These are phyloP conservation scores for Aspergillus incahuasiensis DNA, from an alignment of 495 filamentous ascomycete species.

Conservation along the genomic window DNA sequence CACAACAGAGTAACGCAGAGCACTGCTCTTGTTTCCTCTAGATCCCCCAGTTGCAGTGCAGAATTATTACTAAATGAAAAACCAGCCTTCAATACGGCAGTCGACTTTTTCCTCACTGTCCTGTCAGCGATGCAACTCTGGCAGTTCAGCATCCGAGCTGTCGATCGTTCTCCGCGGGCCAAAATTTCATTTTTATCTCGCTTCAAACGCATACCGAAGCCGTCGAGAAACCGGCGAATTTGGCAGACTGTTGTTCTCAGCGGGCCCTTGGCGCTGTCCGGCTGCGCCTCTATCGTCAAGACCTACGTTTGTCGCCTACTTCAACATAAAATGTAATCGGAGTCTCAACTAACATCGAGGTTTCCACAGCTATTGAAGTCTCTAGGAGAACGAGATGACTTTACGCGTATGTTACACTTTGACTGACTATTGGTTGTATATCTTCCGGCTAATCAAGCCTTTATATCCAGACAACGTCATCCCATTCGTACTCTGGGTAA, in stretches of 20 bases:
- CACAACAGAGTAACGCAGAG: no score
- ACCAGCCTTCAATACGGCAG: slow-evolving; percentile 31
- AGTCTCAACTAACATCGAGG: neutral
- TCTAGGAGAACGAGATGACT: slow-evolving; percentile 12
- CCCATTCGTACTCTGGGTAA: slow-evolving; percentile 18
- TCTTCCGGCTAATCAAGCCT: no score
- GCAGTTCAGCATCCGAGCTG: slow-evolving; percentile 25
- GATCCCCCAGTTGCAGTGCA: no score
- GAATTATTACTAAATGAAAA: no score
- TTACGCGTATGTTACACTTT: slow-evolving; percentile 12
- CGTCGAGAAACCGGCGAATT: slow-evolving; percentile 10
- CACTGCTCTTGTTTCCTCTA: no score
- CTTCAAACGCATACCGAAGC: slow-evolving; percentile 10
- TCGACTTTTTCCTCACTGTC: slow-evolving; percentile 29
- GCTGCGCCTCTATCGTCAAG: slow-evolving; percentile 19
- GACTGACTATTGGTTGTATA: no score
- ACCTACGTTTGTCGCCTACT: slow-evolving; percentile 9
- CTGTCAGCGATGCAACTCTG: slow-evolving; percentile 34
- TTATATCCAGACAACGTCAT: slow-evolving; percentile 21
- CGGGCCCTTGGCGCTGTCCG: slow-evolving; percentile 14
- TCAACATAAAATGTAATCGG: no score
- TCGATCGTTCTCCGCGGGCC: neutral
- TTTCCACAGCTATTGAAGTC: slow-evolving; percentile 12
- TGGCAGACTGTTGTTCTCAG: slow-evolving; percentile 16
- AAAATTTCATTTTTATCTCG: neutral